Percentiles rank a stretch among this genome's conserved stretches.
phyloP scores from a whole-genome alignment of 352 stramenopile species.

The Pythium scleroteichum region DNA sequence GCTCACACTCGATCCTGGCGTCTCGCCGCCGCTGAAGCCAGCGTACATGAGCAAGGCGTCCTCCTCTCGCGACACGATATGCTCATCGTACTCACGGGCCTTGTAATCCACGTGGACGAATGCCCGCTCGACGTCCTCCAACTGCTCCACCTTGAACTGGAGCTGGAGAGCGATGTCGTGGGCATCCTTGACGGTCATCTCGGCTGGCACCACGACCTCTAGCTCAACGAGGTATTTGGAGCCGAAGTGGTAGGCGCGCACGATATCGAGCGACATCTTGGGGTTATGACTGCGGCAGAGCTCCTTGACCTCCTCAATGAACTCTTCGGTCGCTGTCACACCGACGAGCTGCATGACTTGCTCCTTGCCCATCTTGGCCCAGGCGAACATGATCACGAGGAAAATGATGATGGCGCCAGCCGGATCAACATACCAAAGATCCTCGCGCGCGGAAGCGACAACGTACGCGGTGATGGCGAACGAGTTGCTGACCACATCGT shows the following conservation, averaged over 20 bases:
- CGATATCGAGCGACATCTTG: conserved; percentile 86
- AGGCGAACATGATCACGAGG: conserved; percentile 92
- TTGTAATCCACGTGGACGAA: conserved; percentile 94
- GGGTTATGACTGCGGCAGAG: conserved; percentile 75
- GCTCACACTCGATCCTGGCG: conserved; percentile 15
- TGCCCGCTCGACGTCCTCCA: conserved; percentile 87
- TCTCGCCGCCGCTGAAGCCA: conserved; percentile 25
- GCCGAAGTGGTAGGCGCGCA: conserved; percentile 93
- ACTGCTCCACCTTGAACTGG: conserved; percentile 82
- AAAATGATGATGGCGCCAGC: conserved; percentile 93
- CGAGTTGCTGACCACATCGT: conserved; percentile 92
- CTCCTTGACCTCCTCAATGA: conserved; percentile 87
- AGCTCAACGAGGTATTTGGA: conserved; percentile 94
- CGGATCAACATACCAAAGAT: conserved; percentile 90
- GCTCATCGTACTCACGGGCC: conserved; percentile 74
- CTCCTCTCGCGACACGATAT: conserved; percentile 63
- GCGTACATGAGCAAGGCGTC: conserved; percentile 46
- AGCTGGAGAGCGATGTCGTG: conserved; percentile 95
- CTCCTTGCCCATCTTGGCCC: conserved; percentile 90
- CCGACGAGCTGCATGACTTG: conserved; percentile 87
- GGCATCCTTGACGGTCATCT: conserved; percentile 89
- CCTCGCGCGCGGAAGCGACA: conserved; percentile 41
- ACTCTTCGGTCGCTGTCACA: conserved; percentile 72
- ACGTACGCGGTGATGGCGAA: conserved; percentile 84
- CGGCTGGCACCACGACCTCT: conserved; percentile 89